phyloP scores from a whole-genome alignment of 2,329 filamentous ascomycete species.

The Mycosphaerella arachidis region DNA sequence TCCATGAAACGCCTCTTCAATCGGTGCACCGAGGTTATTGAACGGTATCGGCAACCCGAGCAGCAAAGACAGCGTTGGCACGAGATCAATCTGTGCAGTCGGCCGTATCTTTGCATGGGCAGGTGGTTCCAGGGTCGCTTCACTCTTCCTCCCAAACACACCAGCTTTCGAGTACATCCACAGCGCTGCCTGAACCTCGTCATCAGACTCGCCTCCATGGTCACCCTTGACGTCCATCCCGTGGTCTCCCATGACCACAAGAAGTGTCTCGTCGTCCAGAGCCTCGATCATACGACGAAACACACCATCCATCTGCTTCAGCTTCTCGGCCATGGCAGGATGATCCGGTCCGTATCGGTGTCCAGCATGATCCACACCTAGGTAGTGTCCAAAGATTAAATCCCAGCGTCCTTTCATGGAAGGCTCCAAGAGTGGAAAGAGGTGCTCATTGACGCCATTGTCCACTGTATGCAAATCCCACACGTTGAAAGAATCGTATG shows the following conservation, averaged over 20 bases:
- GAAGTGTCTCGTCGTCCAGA: conserved; percentile 78
- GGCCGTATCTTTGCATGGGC: conserved; percentile 71
- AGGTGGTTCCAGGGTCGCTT: conserved; percentile 55
- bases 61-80: conserved; percentile 83
- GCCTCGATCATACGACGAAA: conserved; percentile 65
- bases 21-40: conserved; percentile 89
- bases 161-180: conserved; percentile 97
- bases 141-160: conserved; percentile 71
- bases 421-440: conserved; percentile 73
- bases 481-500: conserved; percentile 97
- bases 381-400: conserved; percentile 86
- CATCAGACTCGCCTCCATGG: conserved; percentile 95
- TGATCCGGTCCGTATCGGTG: conserved; percentile 95
- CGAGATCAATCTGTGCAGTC: conserved; percentile 85
- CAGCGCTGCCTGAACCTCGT: conserved; percentile 87
- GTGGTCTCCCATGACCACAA: conserved; percentile 98
- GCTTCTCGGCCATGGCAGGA: conserved; percentile 82
- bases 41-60: conserved; percentile 90
- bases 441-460: conserved; percentile 86
- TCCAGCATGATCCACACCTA: conserved; percentile 94
- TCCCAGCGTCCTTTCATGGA: conserved; percentile 73
- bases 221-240: conserved; percentile 98
- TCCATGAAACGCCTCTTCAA: conserved; percentile 87
- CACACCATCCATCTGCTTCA: conserved; percentile 84
- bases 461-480: conserved; percentile 97